These are phyloP conservation scores for Neonectria faginata DNA, from an alignment of 2,329 filamentous ascomycete species.

Conservation along the genomic window DNA sequence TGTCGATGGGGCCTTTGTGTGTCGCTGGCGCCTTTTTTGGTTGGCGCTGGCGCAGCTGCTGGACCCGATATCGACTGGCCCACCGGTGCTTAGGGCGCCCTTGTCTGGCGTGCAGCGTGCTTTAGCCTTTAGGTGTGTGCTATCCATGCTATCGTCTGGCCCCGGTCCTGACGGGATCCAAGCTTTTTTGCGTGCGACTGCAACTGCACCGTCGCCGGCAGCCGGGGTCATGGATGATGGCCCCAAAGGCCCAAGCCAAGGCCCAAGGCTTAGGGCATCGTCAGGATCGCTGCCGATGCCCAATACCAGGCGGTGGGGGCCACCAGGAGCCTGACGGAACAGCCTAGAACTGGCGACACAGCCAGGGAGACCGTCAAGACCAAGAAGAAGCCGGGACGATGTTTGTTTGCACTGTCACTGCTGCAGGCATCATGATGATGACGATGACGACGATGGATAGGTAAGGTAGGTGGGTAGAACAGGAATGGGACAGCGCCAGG, in stretches of 20 bases:
- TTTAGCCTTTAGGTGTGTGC: not conserved
- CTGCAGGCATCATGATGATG: conserved; percentile 16
- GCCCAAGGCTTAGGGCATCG: conserved; percentile 38
- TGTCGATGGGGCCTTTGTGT: conserved; percentile 39
- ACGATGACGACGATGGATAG: conserved; percentile 1
- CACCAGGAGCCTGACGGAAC: conserved; percentile 37
- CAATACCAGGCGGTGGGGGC: conserved; percentile 33
- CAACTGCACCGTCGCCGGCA: conserved; percentile 8
- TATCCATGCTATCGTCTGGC: not conserved
- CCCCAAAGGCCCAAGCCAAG: not conserved
- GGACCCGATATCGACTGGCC: conserved; percentile 34
- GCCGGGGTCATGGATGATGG: conserved; percentile 12
- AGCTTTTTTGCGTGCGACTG: conserved; percentile 10
- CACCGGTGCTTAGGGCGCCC: conserved; percentile 24
- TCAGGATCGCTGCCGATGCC: conserved; percentile 37
- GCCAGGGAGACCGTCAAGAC: not conserved
- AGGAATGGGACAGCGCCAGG: conserved; percentile 4
- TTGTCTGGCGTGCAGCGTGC: conserved; percentile 3
- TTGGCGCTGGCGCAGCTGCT: conserved; percentile 39
- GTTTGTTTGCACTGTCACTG: conserved; percentile 6
- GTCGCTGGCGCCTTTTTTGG: conserved; percentile 40
- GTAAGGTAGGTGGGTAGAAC: conserved; percentile 1
- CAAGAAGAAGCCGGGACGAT: conserved; percentile 16
- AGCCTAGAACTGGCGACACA: conserved; percentile 32
- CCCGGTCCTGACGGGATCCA: conserved; percentile 13